These are phyloP conservation scores for Sporodiniella umbellata DNA, from an alignment of 371 early-diverging fungal species.

Conservation along the genomic window DNA sequence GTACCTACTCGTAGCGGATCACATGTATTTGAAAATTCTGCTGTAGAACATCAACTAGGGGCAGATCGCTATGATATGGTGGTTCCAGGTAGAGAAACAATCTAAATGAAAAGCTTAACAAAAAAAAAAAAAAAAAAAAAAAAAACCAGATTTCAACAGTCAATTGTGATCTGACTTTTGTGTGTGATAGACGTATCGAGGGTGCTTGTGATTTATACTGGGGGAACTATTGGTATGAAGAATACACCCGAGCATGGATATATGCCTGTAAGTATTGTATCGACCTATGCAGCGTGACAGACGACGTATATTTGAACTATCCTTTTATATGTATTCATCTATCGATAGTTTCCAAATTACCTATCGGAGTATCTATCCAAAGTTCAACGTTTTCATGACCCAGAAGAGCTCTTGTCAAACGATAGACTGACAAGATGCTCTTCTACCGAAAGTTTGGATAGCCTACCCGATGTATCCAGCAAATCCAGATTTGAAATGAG, in stretches of 20 bases:
- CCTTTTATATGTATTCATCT: too few species aligned
- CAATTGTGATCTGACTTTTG: not conserved
- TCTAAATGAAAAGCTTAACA: too few species aligned
- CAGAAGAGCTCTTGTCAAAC: conserved; percentile 19
- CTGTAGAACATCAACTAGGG: conserved; percentile 41
- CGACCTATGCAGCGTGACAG: too few species aligned
- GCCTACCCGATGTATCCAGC: conserved; percentile 17
- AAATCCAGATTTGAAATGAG: conserved; percentile 15
- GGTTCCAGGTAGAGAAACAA: conserved; percentile 34
- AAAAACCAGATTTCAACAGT: too few species aligned
- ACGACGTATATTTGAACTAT: too few species aligned
- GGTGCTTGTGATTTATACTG: conserved; percentile 91
- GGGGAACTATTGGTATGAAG: conserved; percentile 96
- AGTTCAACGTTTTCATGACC: conserved; percentile 87
- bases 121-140: too few species aligned
- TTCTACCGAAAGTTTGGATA: conserved; percentile 27
- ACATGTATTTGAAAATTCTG: conserved; percentile 37
- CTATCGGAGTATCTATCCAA: conserved; percentile 72
- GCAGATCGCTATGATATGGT: conserved; percentile 51
- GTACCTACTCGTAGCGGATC: not conserved
- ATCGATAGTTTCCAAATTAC: conserved; percentile 64
- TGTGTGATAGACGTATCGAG: conserved; percentile 63
- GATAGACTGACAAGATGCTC: conserved; percentile 17
- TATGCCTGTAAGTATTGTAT: conserved; percentile 69
- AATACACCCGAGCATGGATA: conserved; percentile 74